Base-by-base conservation (phyloP, 139 green algal genomes). In the Auxenochlorella pyrenoidosa region DNA sequence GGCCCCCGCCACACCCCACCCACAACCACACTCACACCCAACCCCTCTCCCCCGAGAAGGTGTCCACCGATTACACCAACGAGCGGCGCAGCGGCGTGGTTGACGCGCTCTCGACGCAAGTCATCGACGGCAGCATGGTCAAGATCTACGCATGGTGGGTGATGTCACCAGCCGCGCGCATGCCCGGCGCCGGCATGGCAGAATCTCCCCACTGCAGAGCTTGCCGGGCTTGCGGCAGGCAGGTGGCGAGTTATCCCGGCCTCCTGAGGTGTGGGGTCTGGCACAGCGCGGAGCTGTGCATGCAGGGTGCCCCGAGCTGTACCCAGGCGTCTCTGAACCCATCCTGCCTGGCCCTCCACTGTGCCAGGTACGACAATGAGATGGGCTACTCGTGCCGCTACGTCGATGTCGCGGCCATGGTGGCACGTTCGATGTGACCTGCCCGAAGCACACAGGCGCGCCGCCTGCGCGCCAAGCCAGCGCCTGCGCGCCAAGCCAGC, bases 91-190 rank as follows among this genome's bases (percentile, higher is more conserved):
- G 90, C 40, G 88, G 90, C 82, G 96, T 98, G 63, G 95, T 98
- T 63, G 96, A 98, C 80, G 95, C 95, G 32, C 79, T 88, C 0
- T 96, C 88, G 84, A 98, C 96, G 2, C 89, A 97, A 90, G 95
- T 97, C 21, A 95, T 97, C 41, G 94, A 97, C 83, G 88, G 84
- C 54, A 96, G 88, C 1, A 88, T 96, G 92, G 92, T 97, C 51
- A 97, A 97, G 93, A 93, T 98, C 21, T 98, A 98, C 78, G 93
- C 90, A 0, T 98, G 96, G 95, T 83, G 59, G 34, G 65, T 4
- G 75, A n/a, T 36, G 24, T 15, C 28, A 21, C 5, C 18, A 5
- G 22, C 30, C 30, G 43, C 75, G 21, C 47, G 43, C 26, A 32
- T 65, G 70, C 22, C 59, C 3, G 59, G n/a, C n/a, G n/a, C n/a